phyloP scores from a whole-genome alignment of 2,329 filamentous ascomycete species.

The Colletotrichum sp. region DNA sequence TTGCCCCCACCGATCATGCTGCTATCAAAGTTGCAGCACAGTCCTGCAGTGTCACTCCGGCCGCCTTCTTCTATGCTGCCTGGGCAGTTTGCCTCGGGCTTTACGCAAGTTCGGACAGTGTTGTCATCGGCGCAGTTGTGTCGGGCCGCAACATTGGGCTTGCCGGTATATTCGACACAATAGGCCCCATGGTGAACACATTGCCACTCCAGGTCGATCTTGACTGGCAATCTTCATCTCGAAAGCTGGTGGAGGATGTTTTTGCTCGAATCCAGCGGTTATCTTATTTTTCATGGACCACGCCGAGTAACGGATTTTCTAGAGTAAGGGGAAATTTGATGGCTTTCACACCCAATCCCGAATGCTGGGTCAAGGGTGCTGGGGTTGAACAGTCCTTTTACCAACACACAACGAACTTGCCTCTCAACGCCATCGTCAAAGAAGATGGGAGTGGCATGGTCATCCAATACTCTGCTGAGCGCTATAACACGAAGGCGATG shows the following conservation, averaged over 20 bases:
- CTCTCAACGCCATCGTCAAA: neutral
- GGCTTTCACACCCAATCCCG: neutral
- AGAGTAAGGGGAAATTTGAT: neutral
- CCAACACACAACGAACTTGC: neutral
- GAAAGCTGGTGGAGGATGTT: constrained; percentile 15
- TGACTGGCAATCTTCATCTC: constrained; percentile 8
- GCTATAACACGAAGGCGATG: neutral
- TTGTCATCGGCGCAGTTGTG: constrained; percentile 39
- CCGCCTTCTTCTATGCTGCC: constrained; percentile 32
- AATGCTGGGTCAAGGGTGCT: neutral
- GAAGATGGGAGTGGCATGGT: neutral
- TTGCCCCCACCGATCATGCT: neutral
- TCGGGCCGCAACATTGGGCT: constrained; percentile 38
- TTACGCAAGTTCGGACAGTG: constrained; percentile 33
- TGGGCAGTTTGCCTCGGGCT: constrained; percentile 38
- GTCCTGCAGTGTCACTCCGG: constrained; percentile 4
- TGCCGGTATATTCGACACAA: constrained; percentile 26
- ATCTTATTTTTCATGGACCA: constrained; percentile 20
- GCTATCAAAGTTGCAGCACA: constrained; percentile 14
- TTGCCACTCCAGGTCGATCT: constrained; percentile 28
- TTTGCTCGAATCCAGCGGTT: constrained; percentile 3
- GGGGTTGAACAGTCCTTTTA: neutral
- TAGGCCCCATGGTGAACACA: constrained; percentile 40
- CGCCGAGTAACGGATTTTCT: constrained; percentile 16
- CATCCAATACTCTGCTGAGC: neutral